A percentile compares a stretch with the other conserved stretches of the same genome.
Conservation (phyloP, 306 rosid genomes). For the Gleditsia sinensis region DNA sequence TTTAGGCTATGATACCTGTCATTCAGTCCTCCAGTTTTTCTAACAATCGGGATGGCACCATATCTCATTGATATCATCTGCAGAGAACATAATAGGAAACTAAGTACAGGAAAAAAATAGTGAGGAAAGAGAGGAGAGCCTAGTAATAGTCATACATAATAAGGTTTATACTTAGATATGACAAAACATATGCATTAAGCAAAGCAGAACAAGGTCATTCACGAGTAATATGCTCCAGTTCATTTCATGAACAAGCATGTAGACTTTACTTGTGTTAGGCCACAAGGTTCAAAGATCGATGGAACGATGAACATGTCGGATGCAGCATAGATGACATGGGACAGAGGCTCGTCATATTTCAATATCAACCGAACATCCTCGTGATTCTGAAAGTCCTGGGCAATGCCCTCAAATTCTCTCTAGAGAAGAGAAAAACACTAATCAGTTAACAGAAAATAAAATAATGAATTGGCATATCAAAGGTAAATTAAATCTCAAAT, state of each 20-base stretch:
- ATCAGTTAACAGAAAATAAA: slow-evolving; percentile 30
- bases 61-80: slow-evolving; percentile 99
- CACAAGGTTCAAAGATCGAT: slow-evolving; percentile 96
- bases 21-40: slow-evolving; percentile 93
- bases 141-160: no score
- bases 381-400: slow-evolving; percentile 65
- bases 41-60: slow-evolving; percentile 84
- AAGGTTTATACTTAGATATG: no score
- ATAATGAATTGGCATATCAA: slow-evolving; percentile 14
- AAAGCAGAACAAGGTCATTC: not conserved
- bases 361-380: slow-evolving; percentile 74
- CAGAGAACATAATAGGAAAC: slow-evolving; percentile 23
- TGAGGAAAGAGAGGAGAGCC: no score
- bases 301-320: slow-evolving; percentile 94
- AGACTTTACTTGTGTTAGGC: slow-evolving; percentile 83
- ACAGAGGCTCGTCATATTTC: slow-evolving; percentile 84
- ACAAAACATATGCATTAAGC: no score
- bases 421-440: slow-evolving; percentile 37
- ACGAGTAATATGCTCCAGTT: not conserved
- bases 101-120: not conserved
- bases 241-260: slow-evolving; percentile 4
- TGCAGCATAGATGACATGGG: slow-evolving; percentile 82
- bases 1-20: slow-evolving; percentile 65
- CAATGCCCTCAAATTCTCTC: slow-evolving; percentile 90
- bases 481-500: not conserved